phyloP scores from a whole-genome alignment of 331 rosid species.

The Pyracantha coccinea region DNA sequence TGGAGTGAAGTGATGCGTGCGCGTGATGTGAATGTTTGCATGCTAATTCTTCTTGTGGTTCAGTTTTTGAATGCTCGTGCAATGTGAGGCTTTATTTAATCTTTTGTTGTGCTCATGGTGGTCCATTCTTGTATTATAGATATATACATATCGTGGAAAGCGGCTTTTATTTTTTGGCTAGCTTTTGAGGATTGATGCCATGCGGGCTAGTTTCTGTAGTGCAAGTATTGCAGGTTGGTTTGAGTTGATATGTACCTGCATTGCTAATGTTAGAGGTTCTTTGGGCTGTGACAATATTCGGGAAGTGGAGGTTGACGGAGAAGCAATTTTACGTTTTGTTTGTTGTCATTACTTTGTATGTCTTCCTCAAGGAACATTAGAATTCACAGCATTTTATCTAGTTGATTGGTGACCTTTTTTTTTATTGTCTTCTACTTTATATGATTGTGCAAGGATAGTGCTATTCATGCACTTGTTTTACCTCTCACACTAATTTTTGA shows the following conservation, averaged over 20 bases:
- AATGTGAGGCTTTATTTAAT: background rate
- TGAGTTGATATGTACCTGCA: background rate
- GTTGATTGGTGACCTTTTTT: background rate
- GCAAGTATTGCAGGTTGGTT: background rate
- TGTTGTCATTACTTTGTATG: background rate
- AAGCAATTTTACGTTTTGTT: background rate
- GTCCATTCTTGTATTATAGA: background rate
- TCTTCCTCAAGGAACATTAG: background rate
- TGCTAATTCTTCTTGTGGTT: conserved; percentile 2
- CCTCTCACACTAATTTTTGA: too few relatives aligned
- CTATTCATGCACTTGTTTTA: too few relatives aligned
- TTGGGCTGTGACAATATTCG: background rate
- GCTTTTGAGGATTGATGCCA: background rate
- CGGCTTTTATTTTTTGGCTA: background rate
- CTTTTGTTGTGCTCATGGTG: background rate
- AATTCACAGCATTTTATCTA: background rate
- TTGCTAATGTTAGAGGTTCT: background rate
- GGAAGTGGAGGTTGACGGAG: background rate
- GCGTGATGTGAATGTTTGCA: conserved; percentile 1
- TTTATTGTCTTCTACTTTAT: background rate
- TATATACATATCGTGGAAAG: background rate
- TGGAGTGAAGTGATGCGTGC: conserved; percentile 23
- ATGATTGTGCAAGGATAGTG: background rate
- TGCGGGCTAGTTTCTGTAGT: background rate
- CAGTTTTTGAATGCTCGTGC: background rate